phyloP scores from a whole-genome alignment of 306 rosid genomes.

The Alnus rubra region DNA sequence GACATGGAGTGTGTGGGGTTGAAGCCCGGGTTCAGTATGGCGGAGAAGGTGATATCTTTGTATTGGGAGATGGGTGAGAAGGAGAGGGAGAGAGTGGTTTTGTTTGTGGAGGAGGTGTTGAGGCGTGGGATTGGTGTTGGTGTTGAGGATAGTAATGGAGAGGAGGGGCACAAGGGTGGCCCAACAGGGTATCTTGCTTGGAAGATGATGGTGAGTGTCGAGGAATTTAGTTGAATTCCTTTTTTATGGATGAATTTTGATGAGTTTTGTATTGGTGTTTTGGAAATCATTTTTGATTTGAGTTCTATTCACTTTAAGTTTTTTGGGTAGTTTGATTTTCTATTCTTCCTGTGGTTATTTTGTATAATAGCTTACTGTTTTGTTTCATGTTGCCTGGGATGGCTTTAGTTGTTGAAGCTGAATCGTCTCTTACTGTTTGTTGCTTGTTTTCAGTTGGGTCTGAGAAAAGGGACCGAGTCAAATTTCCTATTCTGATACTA shows the following conservation, averaged over 20 bases:
- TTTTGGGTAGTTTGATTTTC: too few species aligned
- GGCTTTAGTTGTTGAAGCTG: background rate
- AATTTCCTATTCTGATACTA: background rate
- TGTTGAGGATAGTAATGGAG: slow-evolving; percentile 40
- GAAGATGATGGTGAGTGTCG: slow-evolving; percentile 88
- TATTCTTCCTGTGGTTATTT: background rate
- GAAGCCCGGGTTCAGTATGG: slow-evolving; percentile 88
- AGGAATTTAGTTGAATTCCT: background rate
- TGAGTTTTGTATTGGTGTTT: slow-evolving; percentile 1
- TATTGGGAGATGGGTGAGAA: slow-evolving; percentile 80
- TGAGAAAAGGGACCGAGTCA: background rate
- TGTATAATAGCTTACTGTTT: background rate
- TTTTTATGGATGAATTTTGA: background rate
- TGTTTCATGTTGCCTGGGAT: background rate
- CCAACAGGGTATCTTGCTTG: slow-evolving; percentile 98
- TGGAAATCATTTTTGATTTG: slow-evolving; percentile 19
- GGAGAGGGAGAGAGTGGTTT: slow-evolving; percentile 63
- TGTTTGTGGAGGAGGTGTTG: slow-evolving; percentile 80
- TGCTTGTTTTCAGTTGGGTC: background rate
- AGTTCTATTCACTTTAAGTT: background rate
- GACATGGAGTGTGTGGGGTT: slow-evolving; percentile 97
- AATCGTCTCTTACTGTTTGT: background rate
- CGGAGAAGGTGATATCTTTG: slow-evolving; percentile 89
- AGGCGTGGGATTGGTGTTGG: slow-evolving; percentile 53
- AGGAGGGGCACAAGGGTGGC: slow-evolving; percentile 80